Percentiles rank a stretch among this genome's conserved stretches.
phyloP scores from a whole-genome alignment of 805 yeast genomes.

The Sungouiella blattae region DNA sequence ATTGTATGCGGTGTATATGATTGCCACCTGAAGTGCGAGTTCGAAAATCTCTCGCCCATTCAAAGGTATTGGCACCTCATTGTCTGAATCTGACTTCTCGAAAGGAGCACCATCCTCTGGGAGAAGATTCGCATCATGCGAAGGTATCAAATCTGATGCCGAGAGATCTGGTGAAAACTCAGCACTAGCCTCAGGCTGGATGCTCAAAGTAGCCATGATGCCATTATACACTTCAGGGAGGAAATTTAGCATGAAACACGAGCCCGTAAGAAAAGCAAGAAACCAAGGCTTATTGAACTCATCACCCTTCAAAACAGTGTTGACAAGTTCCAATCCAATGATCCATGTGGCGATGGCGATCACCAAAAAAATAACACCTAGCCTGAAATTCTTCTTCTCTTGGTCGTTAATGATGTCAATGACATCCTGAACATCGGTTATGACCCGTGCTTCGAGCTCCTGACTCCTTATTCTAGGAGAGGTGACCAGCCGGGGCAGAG shows the following conservation, averaged over 20 bases:
- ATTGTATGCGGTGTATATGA: constrained; percentile 42
- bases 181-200: neutral
- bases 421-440: constrained; percentile 18
- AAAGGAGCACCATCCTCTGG: neutral
- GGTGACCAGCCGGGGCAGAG: neutral
- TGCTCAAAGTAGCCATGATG: neutral
- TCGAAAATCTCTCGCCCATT: constrained; percentile 26
- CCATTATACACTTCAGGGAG: constrained; percentile 31
- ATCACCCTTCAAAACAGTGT: constrained; percentile 45
- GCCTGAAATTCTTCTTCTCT: constrained; percentile 41
- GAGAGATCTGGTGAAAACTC: constrained; percentile 2
- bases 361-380: constrained; percentile 41
- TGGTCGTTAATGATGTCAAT: constrained; percentile 35
- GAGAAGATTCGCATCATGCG: neutral
- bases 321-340: constrained; percentile 46
- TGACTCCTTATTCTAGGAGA: constrained; percentile 15
- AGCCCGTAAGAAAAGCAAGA: constrained; percentile 46
- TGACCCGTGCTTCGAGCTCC: constrained; percentile 9
- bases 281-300: constrained; percentile 48
- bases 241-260: constrained; percentile 44
- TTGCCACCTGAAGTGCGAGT: constrained; percentile 38
- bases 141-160: constrained; percentile 1
- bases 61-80: constrained; percentile 15
- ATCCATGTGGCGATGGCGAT: constrained; percentile 47
- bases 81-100: constrained; percentile 4